phyloP scores from a whole-genome alignment of 345 rosid genomes.

The Diplotaxis tenuifolia region DNA sequence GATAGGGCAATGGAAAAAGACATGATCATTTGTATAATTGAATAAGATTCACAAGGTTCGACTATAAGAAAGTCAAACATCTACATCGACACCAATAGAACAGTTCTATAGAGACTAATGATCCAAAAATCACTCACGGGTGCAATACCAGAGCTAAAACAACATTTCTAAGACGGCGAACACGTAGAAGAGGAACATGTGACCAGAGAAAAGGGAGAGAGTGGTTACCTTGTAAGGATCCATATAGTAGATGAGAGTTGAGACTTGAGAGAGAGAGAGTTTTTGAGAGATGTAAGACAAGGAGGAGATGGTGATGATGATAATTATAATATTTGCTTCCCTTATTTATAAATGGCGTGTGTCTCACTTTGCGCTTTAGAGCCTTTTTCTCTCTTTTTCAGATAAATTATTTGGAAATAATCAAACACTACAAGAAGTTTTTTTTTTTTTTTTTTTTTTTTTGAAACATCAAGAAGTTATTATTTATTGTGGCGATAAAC shows the following conservation, averaged over 20 bases:
- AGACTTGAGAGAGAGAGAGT: not conserved
- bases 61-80: not conserved
- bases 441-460: no score
- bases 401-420: slow-evolving; percentile 18
- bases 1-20: not conserved
- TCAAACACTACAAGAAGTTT: not conserved
- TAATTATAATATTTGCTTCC: slow-evolving; percentile 7
- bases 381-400: not conserved
- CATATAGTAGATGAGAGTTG: slow-evolving; percentile 32
- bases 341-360: slow-evolving; percentile 38
- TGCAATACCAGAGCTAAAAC: not conserved
- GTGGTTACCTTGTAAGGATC: slow-evolving; percentile 54
- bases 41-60: not conserved
- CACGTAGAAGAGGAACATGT: not conserved
- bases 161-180: not conserved
- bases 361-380: slow-evolving; percentile 4
- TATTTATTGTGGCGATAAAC: slow-evolving; percentile 12
- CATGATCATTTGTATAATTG: not conserved
- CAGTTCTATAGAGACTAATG: not conserved
- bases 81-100: not conserved
- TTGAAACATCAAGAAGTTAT: no score
- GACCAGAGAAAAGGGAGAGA: not conserved
- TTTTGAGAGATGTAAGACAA: slow-evolving; percentile 16
- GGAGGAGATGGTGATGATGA: slow-evolving; percentile 22
- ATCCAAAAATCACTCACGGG: not conserved